These are phyloP conservation scores for Trichoderma endophyticum DNA, from an alignment of 2,329 filamentous ascomycete species.

Conservation along the genomic window DNA sequence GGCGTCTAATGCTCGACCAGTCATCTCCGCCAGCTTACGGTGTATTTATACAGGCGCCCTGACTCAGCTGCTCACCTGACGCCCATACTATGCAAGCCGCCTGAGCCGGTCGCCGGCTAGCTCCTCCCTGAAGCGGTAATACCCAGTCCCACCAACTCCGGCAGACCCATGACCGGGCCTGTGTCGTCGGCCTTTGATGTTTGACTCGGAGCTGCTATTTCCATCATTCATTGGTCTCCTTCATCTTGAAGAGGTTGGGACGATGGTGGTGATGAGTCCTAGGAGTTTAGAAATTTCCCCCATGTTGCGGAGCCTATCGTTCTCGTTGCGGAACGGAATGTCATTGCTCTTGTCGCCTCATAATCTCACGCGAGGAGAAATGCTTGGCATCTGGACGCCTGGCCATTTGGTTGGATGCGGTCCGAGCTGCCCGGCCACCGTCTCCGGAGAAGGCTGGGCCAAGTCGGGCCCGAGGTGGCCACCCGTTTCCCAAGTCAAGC, in stretches of 20 bases:
- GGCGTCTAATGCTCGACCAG: not conserved
- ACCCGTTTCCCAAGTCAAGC: not conserved
- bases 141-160: not conserved
- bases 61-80: constrained; percentile 24
- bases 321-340: not conserved
- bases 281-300: not conserved
- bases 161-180: not conserved
- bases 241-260: not conserved
- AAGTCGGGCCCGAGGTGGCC: not conserved
- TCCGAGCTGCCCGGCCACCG: constrained; percentile 7
- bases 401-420: constrained; percentile 9
- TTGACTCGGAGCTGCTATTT: not conserved
- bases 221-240: not conserved
- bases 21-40: constrained; percentile 12
- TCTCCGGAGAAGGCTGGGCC: constrained; percentile 7
- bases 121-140: constrained; percentile 5
- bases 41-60: constrained; percentile 7
- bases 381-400: not conserved
- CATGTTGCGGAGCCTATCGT: not conserved
- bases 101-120: constrained; percentile 2
- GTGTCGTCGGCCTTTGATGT: not conserved
- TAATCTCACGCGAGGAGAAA: not conserved
- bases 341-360: not conserved
- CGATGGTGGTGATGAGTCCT: not conserved
- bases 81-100: constrained; percentile 20